phyloP scores from a whole-genome alignment of 1,284 basidiomycete genomes.

The Leccinum subrobustum region DNA sequence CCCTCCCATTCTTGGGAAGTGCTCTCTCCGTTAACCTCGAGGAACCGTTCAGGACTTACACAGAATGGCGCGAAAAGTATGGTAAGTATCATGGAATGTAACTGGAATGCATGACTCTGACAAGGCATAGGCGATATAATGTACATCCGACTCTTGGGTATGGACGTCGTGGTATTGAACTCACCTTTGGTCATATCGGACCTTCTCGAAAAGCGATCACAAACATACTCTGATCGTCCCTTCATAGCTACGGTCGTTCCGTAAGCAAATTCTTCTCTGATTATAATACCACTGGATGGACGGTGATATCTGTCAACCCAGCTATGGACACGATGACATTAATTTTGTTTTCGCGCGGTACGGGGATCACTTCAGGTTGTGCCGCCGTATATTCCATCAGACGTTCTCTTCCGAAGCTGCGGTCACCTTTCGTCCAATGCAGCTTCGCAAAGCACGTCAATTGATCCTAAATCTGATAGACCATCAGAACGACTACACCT shows the following conservation, averaged over 20 bases:
- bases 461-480: slow-evolving; percentile 17
- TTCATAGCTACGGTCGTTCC: slow-evolving; percentile 2
- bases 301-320: not conserved
- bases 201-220: slow-evolving; percentile 24
- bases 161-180: slow-evolving; percentile 17
- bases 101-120: not conserved
- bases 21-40: not conserved
- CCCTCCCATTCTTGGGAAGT: not conserved
- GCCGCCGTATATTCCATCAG: slow-evolving; percentile 18
- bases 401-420: slow-evolving; percentile 4
- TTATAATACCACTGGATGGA: not conserved
- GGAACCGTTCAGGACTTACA: not conserved
- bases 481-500: slow-evolving; percentile 3
- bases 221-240: slow-evolving; percentile 24
- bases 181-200: slow-evolving; percentile 11
- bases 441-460: slow-evolving; percentile 18
- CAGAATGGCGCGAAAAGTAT: not conserved
- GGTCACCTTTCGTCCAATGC: slow-evolving; percentile 8
- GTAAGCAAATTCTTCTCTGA: not conserved
- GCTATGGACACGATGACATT: slow-evolving; percentile 18
- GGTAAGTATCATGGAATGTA: not conserved
- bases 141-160: slow-evolving; percentile 9
- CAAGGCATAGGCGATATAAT: slow-evolving; percentile 22
- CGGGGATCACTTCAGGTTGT: slow-evolving; percentile 17
- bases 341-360: slow-evolving; percentile 18